A percentile compares a stretch with the other conserved stretches of the same genome.
Conservation (phyloP, 306 rosid genomes). For the Quercus robur region DNA sequence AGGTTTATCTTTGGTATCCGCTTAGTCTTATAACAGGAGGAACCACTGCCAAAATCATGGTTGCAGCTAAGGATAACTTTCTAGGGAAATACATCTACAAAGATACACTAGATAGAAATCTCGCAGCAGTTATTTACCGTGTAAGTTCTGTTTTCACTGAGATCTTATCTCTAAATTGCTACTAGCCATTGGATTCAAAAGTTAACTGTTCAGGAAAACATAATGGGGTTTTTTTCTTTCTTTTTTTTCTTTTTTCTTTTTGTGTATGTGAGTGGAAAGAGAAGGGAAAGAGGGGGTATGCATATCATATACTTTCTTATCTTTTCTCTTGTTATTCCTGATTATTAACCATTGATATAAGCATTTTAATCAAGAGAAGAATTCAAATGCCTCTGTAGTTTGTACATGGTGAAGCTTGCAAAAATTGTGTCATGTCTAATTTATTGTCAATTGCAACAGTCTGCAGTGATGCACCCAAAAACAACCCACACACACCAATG, state of each 20-base stretch:
- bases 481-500: not conserved
- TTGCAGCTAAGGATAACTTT: slow-evolving; percentile 89
- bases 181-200: no score
- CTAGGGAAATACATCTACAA: slow-evolving; percentile 88
- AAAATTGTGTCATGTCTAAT: not conserved
- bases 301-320: not conserved
- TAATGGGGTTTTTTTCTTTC: not conserved
- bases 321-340: not conserved
- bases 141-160: slow-evolving; percentile 30
- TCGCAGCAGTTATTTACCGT: slow-evolving; percentile 83
- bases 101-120: slow-evolving; percentile 88
- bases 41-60: slow-evolving; percentile 97
- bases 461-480: not conserved
- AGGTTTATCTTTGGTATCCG: slow-evolving; percentile 94
- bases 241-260: not conserved
- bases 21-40: slow-evolving; percentile 84
- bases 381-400: not conserved
- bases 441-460: not conserved
- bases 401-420: not conserved
- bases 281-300: no score
- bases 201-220: no score
- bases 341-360: not conserved
- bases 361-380: not conserved
- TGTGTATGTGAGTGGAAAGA: no score
- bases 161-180: not conserved